Base-by-base conservation (phyloP, 169 alveolate genomes). In the Eimeria praecox region DNA sequence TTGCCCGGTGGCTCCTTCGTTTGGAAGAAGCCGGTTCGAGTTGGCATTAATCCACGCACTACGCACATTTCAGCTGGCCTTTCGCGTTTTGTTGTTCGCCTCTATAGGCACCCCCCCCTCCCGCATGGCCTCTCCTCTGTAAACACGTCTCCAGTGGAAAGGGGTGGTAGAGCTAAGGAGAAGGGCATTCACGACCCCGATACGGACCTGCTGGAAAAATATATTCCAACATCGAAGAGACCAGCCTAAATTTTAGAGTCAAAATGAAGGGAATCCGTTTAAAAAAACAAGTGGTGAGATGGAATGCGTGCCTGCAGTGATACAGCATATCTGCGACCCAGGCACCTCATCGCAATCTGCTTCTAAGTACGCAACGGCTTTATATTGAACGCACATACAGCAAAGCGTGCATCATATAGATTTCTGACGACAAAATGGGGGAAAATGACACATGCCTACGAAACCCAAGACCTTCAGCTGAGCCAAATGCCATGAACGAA, bases 251-350 rank as follows among this genome's bases (percentile, higher is more conserved):
- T 71, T 38, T 49, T 49, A 35, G 78, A 71, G 82, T 71, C 30
- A 38, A 71, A 71, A 38, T 71, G 52, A 16, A 38, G 52, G 49
- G 82, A 71, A 38, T 71, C 14, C 49, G 82, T 71, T 71, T n/a
- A 71, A 35, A 71, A 66, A 66, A 66, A 66, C 77, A 66, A 9
- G 35, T 71, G 49, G 82, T 33, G 5, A 33, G 52, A 35, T 71
- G 82, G 10, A 71, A 5, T 4, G 52, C 38, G 82, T 71, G 52
- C 52, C 52, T 71, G 82, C 52, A 71, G 33, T 66, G 78, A 66
- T 38, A 38, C 82, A n/a, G 82, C 82, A 71, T 71, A 71, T 35
- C 52, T 71, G 82, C 82, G 49, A 18, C 82, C 52, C 52, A 71
- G 82, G 82, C 52, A 38, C 82, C 49, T 14, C 82, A 16, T 35